Conservation (phyloP, 208 protist genomes). For the Tritrichomonas musculus region DNA sequence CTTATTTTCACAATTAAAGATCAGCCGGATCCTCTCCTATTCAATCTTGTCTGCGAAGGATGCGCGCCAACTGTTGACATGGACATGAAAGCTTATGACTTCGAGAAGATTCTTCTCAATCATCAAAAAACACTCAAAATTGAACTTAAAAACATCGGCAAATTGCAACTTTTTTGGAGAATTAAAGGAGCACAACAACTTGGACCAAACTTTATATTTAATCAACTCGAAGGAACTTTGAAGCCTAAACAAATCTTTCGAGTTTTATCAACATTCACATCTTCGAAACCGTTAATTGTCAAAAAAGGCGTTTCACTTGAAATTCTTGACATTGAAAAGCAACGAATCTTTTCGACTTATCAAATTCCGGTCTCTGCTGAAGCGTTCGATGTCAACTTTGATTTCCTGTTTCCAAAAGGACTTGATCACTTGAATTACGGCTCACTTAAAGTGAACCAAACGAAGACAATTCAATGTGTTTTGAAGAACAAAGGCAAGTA, state of each 20-base stretch:
- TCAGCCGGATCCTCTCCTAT: not conserved
- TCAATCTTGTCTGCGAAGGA: not conserved
- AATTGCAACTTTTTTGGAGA: not conserved
- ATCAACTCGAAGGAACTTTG: not conserved
- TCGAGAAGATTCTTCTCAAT: not conserved
- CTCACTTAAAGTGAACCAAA: not conserved
- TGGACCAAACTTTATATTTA: not conserved
- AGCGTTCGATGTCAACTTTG: slow-evolving; percentile 22
- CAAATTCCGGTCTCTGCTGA: not conserved
- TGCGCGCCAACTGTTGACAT: not conserved
- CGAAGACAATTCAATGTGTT: not conserved
- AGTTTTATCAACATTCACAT: not conserved
- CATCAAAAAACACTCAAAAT: not conserved
- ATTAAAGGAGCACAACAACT: not conserved
- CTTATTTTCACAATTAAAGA: not conserved
- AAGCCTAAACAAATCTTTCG: not conserved
- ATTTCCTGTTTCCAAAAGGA: not conserved
- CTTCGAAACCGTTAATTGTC: not conserved
- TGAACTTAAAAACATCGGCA: not conserved
- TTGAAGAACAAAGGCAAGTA: slow-evolving; percentile 23
- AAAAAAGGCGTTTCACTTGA: not conserved
- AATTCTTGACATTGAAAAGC: not conserved
- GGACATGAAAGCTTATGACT: not conserved
- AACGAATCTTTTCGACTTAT: not conserved
- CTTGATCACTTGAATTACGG: not conserved